These are phyloP conservation scores for Reutealis trisperma DNA, from an alignment of 345 rosid species.

Conservation along the genomic window DNA sequence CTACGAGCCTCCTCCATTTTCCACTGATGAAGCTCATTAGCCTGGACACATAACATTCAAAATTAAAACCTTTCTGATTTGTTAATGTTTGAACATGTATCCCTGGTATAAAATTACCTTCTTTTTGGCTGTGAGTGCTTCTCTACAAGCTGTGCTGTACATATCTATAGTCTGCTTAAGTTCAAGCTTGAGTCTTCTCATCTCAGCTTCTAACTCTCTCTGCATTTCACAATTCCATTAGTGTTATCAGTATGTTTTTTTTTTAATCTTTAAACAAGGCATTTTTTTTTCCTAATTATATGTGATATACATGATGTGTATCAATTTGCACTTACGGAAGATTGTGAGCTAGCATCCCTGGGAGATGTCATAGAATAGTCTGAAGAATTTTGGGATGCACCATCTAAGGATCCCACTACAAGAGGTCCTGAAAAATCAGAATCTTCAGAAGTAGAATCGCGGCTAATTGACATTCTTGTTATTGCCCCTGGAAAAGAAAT, in stretches of 20 bases:
- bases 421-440: slow-evolving; percentile 24
- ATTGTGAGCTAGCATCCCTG: slow-evolving; percentile 28
- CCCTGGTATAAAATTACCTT: slow-evolving; percentile 44
- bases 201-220: slow-evolving; percentile 76
- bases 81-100: background rate
- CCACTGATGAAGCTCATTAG: slow-evolving; percentile 67
- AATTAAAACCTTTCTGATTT: background rate
- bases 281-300: too few relatives aligned
- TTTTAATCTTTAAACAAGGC: too few relatives aligned
- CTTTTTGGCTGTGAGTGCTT: slow-evolving; percentile 73
- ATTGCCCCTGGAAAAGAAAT: slow-evolving; percentile 7
- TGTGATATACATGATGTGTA: too few relatives aligned
- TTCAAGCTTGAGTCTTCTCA: slow-evolving; percentile 82
- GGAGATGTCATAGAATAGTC: slow-evolving; percentile 40
- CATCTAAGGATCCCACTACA: slow-evolving; percentile 44
- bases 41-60: slow-evolving; percentile 41
- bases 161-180: slow-evolving; percentile 90
- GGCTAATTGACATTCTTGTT: slow-evolving; percentile 32
- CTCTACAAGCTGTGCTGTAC: slow-evolving; percentile 89
- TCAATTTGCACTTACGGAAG: slow-evolving; percentile 37
- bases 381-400: slow-evolving; percentile 29
- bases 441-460: slow-evolving; percentile 37
- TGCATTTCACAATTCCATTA: slow-evolving; percentile 28
- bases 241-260: background rate
- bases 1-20: slow-evolving; percentile 66